Conservation (phyloP, 495 filamentous ascomycete species). For the Penicillium roqueforti region DNA sequence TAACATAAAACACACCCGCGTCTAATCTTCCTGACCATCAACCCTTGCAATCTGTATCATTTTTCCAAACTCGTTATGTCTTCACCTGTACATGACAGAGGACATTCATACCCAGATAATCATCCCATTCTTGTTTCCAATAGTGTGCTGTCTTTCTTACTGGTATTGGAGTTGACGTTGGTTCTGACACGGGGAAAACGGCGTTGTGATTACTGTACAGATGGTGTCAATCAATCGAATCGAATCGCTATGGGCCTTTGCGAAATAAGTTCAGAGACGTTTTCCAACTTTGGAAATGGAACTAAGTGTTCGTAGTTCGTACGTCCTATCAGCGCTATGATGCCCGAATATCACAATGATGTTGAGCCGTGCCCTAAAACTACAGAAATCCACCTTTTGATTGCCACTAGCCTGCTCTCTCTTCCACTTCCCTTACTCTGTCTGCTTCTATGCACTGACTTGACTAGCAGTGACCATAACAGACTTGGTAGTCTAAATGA, state of each 20-base stretch:
- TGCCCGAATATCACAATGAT: not conserved
- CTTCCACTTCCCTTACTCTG: no score
- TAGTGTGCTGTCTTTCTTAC: slow-evolving; percentile 5
- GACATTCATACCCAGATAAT: slow-evolving; percentile 2
- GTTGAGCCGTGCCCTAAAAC: no score
- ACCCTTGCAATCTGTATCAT: slow-evolving; percentile 1
- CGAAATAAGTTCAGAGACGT: not conserved
- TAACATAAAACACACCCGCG: not conserved
- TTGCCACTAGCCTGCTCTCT: not conserved
- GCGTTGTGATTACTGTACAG: slow-evolving; percentile 11
- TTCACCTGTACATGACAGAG: slow-evolving; percentile 8
- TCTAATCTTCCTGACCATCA: not conserved
- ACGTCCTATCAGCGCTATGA: not conserved
- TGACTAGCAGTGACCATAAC: not conserved
- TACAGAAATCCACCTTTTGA: not conserved
- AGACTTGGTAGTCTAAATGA: no score
- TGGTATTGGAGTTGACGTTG: slow-evolving; percentile 15
- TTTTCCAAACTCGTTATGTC: not conserved
- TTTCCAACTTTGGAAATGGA: not conserved
- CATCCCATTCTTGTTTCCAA: slow-evolving; percentile 7
- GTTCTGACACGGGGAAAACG: not conserved
- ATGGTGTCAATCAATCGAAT: not conserved
- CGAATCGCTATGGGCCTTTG: not conserved
- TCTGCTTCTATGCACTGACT: not conserved
- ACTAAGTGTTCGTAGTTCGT: not conserved